Percentiles rank a stretch among this genome's conserved stretches.
Conservation (phyloP, 192 early-diverging fungal genomes). For the Gigaspora rosea region DNA sequence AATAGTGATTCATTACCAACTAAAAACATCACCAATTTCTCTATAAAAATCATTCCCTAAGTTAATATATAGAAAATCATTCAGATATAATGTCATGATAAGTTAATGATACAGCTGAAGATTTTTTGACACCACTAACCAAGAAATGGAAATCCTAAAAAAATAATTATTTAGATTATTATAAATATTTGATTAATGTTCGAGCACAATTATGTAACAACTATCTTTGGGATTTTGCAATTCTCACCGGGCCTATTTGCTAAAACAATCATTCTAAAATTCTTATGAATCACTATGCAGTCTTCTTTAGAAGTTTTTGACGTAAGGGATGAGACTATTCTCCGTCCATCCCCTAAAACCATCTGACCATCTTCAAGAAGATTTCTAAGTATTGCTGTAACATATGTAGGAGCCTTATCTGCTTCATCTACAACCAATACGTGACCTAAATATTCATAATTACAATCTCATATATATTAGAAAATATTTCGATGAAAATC, state of each 20-base stretch:
- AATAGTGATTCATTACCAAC: constrained; percentile 37
- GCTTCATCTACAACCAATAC: constrained; percentile 82
- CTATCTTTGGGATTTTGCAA: neutral
- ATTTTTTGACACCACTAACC: constrained; percentile 10
- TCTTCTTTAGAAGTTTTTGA: constrained; percentile 43
- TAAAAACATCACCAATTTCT: constrained; percentile 78
- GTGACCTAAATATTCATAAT: constrained; percentile 39
- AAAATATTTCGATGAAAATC: neutral
- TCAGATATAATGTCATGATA: no score
- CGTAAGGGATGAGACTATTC: constrained; percentile 58
- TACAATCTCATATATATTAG: neutral
- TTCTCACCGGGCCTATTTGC: constrained; percentile 74
- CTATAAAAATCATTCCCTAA: constrained; percentile 83
- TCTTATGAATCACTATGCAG: constrained; percentile 58
- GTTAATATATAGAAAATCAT: constrained; percentile 52
- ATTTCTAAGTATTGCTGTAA: constrained; percentile 73
- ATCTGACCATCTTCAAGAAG: constrained; percentile 79
- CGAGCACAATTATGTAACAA: no score
- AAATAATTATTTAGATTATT: neutral
- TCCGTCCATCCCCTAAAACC: constrained; percentile 74
- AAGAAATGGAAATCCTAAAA: constrained; percentile 40
- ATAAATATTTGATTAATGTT: neutral
- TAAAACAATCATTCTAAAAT: constrained; percentile 83
- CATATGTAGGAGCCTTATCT: constrained; percentile 80
- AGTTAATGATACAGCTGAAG: no score